These are phyloP conservation scores for Tuber brumale DNA, from an alignment of 495 filamentous ascomycete species.

Conservation along the genomic window DNA sequence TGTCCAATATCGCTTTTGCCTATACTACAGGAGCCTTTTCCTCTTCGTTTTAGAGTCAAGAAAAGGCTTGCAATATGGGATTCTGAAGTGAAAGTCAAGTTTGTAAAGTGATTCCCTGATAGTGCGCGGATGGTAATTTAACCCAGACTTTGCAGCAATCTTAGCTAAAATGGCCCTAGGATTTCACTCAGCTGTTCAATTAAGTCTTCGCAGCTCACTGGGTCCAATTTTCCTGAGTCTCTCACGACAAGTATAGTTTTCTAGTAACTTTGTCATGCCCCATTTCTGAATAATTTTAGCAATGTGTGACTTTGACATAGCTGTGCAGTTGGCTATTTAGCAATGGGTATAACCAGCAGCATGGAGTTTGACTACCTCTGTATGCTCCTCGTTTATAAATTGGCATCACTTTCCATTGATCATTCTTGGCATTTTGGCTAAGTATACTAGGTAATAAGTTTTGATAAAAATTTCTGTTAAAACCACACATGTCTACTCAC, in stretches of 20 bases:
- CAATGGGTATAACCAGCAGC: not conserved
- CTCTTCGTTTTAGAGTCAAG: not conserved
- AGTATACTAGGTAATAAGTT: not conserved
- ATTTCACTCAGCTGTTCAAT: not conserved
- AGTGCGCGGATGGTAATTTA: not conserved
- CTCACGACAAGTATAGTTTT: not conserved
- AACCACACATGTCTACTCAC: no score
- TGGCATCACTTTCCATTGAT: not conserved
- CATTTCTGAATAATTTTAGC: not conserved
- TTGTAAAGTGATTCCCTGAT: not conserved
- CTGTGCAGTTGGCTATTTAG: not conserved
- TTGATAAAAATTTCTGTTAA: not conserved
- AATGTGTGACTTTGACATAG: constrained; percentile 4
- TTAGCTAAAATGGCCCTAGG: not conserved
- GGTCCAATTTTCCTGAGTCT: not conserved
- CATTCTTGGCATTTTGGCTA: constrained; percentile 2
- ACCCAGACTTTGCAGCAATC: not conserved
- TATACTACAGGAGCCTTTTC: not conserved
- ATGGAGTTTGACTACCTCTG: not conserved
- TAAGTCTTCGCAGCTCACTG: not conserved
- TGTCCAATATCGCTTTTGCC: not conserved
- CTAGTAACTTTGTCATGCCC: not conserved
- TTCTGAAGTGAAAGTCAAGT: constrained; percentile 4
- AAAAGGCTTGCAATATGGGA: constrained; percentile 2
- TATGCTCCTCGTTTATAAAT: not conserved